These are phyloP conservation scores for Pseudogymnoascus sp. DNA, from an alignment of 2,329 filamentous ascomycete species.

Conservation along the genomic window DNA sequence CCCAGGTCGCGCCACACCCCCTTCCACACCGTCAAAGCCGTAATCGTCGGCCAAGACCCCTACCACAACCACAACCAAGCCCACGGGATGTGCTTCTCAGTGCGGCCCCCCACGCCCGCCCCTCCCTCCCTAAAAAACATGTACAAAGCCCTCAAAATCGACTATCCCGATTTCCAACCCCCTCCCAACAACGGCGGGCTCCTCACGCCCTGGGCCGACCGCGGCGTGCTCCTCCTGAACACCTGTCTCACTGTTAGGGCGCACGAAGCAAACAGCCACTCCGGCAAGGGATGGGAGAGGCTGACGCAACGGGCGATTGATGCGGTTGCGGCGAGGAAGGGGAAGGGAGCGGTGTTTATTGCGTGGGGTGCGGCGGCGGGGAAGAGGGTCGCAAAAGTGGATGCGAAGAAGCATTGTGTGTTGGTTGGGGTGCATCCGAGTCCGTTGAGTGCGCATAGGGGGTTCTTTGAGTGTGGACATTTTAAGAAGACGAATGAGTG, in stretches of 20 bases:
- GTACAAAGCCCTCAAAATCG: slow-evolving; percentile 77
- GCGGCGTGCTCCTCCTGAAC: slow-evolving; percentile 87
- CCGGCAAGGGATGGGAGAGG: slow-evolving; percentile 81
- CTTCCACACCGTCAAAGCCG: slow-evolving; percentile 77
- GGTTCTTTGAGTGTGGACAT: slow-evolving; percentile 78
- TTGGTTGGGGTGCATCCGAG: slow-evolving; percentile 85
- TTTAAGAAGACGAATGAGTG: slow-evolving; percentile 80
- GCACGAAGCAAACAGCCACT: slow-evolving; percentile 78
- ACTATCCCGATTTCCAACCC: slow-evolving; percentile 71
- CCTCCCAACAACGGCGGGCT: slow-evolving; percentile 74
- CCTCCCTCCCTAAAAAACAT: slow-evolving; percentile 92
- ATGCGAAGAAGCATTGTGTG: slow-evolving; percentile 67
- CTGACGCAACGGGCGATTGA: slow-evolving; percentile 92
- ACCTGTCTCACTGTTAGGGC: slow-evolving; percentile 90
- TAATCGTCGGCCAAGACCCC: slow-evolving; percentile 92
- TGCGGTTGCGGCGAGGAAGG: slow-evolving; percentile 67
- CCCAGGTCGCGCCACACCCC: slow-evolving; percentile 78
- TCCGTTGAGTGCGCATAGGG: slow-evolving; percentile 74
- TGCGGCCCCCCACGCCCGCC: slow-evolving; percentile 77
- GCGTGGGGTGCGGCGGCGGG: slow-evolving; percentile 87
- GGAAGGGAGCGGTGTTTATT: slow-evolving; percentile 81
- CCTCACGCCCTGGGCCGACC: slow-evolving; percentile 87
- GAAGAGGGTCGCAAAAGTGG: slow-evolving; percentile 67
- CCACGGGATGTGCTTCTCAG: slow-evolving; percentile 92
- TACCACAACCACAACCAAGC: slow-evolving; percentile 96